phyloP scores from a whole-genome alignment of 164 flowering plant species.

The Umbilicus rupestris region DNA sequence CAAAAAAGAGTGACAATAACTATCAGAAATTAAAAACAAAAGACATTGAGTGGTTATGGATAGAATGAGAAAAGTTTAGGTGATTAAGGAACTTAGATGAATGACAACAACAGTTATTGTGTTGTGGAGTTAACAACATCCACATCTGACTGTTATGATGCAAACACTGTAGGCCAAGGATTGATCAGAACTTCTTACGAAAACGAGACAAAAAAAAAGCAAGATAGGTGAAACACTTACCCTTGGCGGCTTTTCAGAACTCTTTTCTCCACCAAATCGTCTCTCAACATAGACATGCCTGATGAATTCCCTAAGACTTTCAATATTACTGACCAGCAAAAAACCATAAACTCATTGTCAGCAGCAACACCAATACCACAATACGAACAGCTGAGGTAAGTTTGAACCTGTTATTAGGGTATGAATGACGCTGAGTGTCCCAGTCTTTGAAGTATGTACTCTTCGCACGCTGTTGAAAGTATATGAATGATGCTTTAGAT shows the following conservation, averaged over 20 bases:
- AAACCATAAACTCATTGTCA: conserved; percentile 14
- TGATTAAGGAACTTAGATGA: background rate
- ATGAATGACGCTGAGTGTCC: conserved; percentile 68
- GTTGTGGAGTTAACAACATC: background rate
- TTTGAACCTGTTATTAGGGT: conserved; percentile 94
- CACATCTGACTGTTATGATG: background rate
- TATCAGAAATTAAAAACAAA: background rate
- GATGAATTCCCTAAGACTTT: conserved; percentile 81
- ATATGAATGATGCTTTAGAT: conserved; percentile 8
- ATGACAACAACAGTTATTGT: background rate
- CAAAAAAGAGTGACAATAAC: background rate
- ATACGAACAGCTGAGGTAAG: too few relatives aligned
- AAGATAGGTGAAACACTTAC: conserved; percentile 9
- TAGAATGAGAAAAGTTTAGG: background rate
- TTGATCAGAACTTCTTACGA: background rate
- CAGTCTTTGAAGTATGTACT: conserved; percentile 75
- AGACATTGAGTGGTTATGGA: background rate
- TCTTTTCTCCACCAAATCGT: conserved; percentile 79
- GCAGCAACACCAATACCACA: background rate
- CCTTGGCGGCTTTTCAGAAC: conserved; percentile 57
- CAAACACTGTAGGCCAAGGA: background rate
- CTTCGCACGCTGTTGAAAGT: conserved; percentile 56
- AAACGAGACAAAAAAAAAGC: conserved; percentile 11
- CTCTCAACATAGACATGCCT: conserved; percentile 89
- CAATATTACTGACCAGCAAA: conserved; percentile 55